Evolutionary conservation across 805 yeast genomes (phyloP).

Genomic region (Metschnikowia arizonensis): DNA sequence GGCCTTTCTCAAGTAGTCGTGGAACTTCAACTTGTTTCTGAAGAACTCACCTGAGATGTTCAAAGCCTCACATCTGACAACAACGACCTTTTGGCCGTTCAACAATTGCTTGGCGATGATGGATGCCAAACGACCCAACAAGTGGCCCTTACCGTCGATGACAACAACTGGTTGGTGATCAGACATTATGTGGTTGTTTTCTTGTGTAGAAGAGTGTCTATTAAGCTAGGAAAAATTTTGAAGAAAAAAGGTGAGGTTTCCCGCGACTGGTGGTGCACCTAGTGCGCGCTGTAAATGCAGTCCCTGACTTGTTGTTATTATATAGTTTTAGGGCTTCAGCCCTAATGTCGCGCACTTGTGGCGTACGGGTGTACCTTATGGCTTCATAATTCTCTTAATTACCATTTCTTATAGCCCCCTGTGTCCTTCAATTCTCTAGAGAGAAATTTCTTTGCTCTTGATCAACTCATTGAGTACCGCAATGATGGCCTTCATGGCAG

Average conservation of each 20-base stretch:
- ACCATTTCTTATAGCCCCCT: too few relatives aligned
- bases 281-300: slow-evolving; percentile 3
- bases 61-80: slow-evolving; percentile 96
- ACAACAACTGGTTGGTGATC: slow-evolving; percentile 96
- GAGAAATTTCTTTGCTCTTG: slow-evolving; percentile 26
- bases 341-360: slow-evolving; percentile 3
- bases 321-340: slow-evolving; percentile 11
- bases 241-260: slow-evolving; percentile 11
- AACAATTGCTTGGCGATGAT: slow-evolving; percentile 97
- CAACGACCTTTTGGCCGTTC: slow-evolving; percentile 96
- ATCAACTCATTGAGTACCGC: slow-evolving; percentile 24
- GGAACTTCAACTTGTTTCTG: slow-evolving; percentile 99
- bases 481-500: slow-evolving; percentile 32
- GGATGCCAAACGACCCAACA: slow-evolving; percentile 99
- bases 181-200: slow-evolving; percentile 46
- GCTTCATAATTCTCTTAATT: too few relatives aligned
- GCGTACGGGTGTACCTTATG: too few relatives aligned
- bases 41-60: slow-evolving; percentile 99
- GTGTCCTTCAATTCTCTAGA: slow-evolving; percentile 7
- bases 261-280: slow-evolving; percentile 10
- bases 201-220: slow-evolving; percentile 9
- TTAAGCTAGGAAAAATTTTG: slow-evolving; percentile 15
- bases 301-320: slow-evolving; percentile 1
- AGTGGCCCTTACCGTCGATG: slow-evolving; percentile 99
- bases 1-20: slow-evolving; percentile 99